Evolutionary conservation across 2,329 filamentous ascomycete species (phyloP).

Genomic region (Penicillium griseofulvum): DNA sequence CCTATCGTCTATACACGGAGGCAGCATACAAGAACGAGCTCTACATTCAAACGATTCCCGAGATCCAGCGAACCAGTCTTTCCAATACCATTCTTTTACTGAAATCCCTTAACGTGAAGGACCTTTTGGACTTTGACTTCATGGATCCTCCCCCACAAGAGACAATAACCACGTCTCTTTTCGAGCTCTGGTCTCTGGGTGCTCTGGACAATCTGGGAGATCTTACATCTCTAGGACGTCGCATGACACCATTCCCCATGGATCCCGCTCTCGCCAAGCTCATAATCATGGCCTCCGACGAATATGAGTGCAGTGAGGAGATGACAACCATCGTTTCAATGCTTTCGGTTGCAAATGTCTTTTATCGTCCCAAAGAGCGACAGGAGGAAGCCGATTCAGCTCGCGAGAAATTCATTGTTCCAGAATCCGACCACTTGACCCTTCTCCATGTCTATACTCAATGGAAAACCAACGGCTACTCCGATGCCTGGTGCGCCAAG

Average conservation of each 20-base stretch:
- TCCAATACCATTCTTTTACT: constrained; percentile 91
- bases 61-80: constrained; percentile 95
- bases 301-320: constrained; percentile 92
- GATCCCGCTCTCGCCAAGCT: constrained; percentile 93
- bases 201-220: constrained; percentile 92
- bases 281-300: constrained; percentile 82
- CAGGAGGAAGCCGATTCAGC: constrained; percentile 95
- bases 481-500: constrained; percentile 85
- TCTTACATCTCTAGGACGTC: constrained; percentile 78
- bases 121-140: constrained; percentile 94
- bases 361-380: constrained; percentile 93
- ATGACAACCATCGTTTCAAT: constrained; percentile 98
- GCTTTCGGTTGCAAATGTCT: constrained; percentile 94
- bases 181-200: constrained; percentile 94
- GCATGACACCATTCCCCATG: constrained; percentile 98
- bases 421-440: constrained; percentile 94
- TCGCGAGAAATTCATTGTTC: constrained; percentile 96
- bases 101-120: constrained; percentile 90
- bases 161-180: constrained; percentile 93
- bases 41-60: constrained; percentile 94
- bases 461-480: constrained; percentile 87
- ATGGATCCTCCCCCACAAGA: constrained; percentile 99
- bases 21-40: constrained; percentile 93
- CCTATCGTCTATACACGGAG: constrained; percentile 91
- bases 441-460: constrained; percentile 94